These are phyloP conservation scores for Tetrapisispora pingtungensis DNA, from an alignment of 805 yeast genomes.

Conservation along the genomic window DNA sequence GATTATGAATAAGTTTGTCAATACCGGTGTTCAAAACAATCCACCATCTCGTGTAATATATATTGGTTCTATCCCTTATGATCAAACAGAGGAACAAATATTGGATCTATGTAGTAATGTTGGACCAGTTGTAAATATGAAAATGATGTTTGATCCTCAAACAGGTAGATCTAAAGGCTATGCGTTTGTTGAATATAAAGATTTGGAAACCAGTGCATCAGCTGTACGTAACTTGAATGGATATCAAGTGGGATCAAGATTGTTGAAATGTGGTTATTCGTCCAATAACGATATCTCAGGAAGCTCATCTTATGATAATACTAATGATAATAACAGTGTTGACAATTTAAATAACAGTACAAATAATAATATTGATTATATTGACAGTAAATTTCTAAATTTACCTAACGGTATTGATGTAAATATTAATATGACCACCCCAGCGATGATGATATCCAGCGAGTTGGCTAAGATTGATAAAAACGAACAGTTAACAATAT, in stretches of 20 bases:
- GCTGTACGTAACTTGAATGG: conserved; percentile 85
- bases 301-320: background rate
- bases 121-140: conserved; percentile 73
- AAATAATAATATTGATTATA: conserved; percentile 2
- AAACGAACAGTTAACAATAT: conserved; percentile 19
- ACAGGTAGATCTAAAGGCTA: conserved; percentile 89
- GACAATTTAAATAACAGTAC: background rate
- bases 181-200: conserved; percentile 77
- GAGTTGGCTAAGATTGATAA: conserved; percentile 19
- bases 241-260: conserved; percentile 61
- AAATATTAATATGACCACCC: conserved; percentile 29
- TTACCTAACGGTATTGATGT: conserved; percentile 47
- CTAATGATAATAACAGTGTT: background rate
- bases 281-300: conserved; percentile 35
- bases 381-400: conserved; percentile 32
- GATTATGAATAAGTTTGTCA: background rate
- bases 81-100: conserved; percentile 91
- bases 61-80: conserved; percentile 84
- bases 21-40: conserved; percentile 14
- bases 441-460: conserved; percentile 31
- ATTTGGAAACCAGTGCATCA: conserved; percentile 76
- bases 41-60: conserved; percentile 38
- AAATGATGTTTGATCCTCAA: conserved; percentile 73
- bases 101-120: conserved; percentile 73
- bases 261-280: conserved; percentile 65